phyloP scores from a whole-genome alignment of 1,284 basidiomycete species.

The Laetiporus sulphureus region DNA sequence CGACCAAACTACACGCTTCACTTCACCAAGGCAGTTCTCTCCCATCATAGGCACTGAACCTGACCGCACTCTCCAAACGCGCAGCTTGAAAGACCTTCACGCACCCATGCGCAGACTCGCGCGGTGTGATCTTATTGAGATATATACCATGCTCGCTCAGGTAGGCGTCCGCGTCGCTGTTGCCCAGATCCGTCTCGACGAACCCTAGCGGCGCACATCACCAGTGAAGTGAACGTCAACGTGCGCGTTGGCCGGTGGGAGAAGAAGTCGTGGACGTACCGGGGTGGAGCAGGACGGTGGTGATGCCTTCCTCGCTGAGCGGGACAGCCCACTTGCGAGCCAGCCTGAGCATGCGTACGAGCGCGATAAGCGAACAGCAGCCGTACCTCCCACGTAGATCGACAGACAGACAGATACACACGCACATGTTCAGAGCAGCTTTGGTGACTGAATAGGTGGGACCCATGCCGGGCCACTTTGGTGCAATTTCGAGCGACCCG shows the following conservation, averaged over 20 bases:
- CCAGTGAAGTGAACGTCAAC: too few species aligned
- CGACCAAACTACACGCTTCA: too few species aligned
- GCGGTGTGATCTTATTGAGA: neutral
- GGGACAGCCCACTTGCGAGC: slow-evolving; percentile 6
- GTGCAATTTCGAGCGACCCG: neutral
- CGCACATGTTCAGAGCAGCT: slow-evolving; percentile 10
- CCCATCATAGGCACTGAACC: slow-evolving; percentile 1
- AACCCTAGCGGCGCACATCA: neutral
- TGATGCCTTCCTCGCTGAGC: slow-evolving; percentile 6
- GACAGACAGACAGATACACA: neutral
- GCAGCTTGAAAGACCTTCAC: slow-evolving; percentile 1
- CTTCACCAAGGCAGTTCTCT: slow-evolving; percentile 4
- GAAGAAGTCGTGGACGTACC: neutral
- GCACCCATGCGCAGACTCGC: slow-evolving; percentile 2
- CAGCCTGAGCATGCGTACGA: too few species aligned
- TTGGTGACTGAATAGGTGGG: slow-evolving; percentile 4
- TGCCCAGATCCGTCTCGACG: slow-evolving; percentile 8
- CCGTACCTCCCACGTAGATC: neutral
- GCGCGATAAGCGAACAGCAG: too few species aligned
- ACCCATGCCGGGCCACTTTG: neutral
- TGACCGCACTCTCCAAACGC: slow-evolving; percentile 2
- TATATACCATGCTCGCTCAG: neutral
- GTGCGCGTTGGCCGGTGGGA: too few species aligned
- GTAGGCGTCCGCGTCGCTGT: neutral
- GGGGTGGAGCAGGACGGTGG: slow-evolving; percentile 5